Base-by-base conservation (phyloP, 768 basidiomycete genomes). In the Lentinula guzmanii region DNA sequence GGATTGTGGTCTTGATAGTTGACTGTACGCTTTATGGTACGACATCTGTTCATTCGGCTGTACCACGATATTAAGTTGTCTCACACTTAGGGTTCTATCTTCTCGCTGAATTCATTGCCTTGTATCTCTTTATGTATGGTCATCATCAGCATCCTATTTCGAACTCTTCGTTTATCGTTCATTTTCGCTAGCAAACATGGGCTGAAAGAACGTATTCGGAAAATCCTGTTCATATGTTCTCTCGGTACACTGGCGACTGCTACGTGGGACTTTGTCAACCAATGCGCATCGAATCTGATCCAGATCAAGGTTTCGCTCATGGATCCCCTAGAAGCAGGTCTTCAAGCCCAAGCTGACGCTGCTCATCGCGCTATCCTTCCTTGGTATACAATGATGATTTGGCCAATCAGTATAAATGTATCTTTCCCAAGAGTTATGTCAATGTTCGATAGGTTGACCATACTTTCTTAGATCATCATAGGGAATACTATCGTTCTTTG, bases 291-390 rank as follows among this genome's bases (percentile, higher is more conserved):
- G 24, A 56, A 56, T 33, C 13, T 56, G 37, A 56, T 56, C 16
- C 55, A 56, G 24, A 56, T 56, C 41, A 56, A 56, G 55, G 55
- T 56, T 28, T 56, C 55, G 37, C 39, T 56, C 37, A 56, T 56
- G 55, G 55, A 56, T 3, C 41, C 55, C 39, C 41, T 56, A 13
- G 55, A 41, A 13, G 55, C 39, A 15, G 55, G 55, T 21, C 55
- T 56, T 7, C 11, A 41, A 15, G 55, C 55, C 5, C 55, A 56
- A 45, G 55, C 33, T 31, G 55, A 41, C 13, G 55, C 55, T 31
- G 55, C 55, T 33, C 55, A 56, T 10, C 18, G 28, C 5, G 55
- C 55, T 41, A 28, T 56, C 21, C 55, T 56, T 43, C 55, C 55
- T 5, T 56, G 55, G 55, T 21, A 24, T n/a, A 9, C 24, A 9